phyloP scores from a whole-genome alignment of 2,329 filamentous ascomycete species.

The Curvularia spicifera region DNA sequence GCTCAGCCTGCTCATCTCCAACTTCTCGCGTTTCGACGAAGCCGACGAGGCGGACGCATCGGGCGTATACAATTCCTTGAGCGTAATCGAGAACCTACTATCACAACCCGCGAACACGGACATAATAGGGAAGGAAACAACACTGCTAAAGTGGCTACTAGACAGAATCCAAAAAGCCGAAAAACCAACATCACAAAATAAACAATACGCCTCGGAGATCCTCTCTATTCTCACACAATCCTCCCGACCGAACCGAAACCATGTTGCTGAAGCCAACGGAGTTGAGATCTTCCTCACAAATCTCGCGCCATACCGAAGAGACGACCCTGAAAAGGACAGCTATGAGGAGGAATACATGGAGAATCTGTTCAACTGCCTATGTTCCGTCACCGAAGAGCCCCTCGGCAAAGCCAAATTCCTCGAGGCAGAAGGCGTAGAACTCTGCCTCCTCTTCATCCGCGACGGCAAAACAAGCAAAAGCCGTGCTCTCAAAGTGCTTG shows the following conservation, averaged over 20 bases:
- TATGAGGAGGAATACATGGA: slow-evolving; percentile 95
- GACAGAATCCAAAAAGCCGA: slow-evolving; percentile 74
- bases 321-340: slow-evolving; percentile 82
- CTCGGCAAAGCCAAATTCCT: slow-evolving; percentile 81
- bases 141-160: slow-evolving; percentile 78
- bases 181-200: slow-evolving; percentile 78
- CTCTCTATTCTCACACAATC: slow-evolving; percentile 86
- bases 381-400: slow-evolving; percentile 77
- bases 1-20: slow-evolving; percentile 75
- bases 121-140: slow-evolving; percentile 71
- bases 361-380: slow-evolving; percentile 87
- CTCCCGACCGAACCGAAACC: slow-evolving; percentile 68
- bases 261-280: slow-evolving; percentile 70
- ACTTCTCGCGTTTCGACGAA: slow-evolving; percentile 82
- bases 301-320: slow-evolving; percentile 81
- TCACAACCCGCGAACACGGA: slow-evolving; percentile 73
- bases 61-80: slow-evolving; percentile 85
- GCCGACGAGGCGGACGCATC: slow-evolving; percentile 72
- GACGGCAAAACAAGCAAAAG: slow-evolving; percentile 84
- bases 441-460: slow-evolving; percentile 88
- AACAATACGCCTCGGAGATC: slow-evolving; percentile 92
- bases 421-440: slow-evolving; percentile 88
- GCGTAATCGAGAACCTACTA: slow-evolving; percentile 83
- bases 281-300: slow-evolving; percentile 83
- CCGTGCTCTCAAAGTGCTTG: slow-evolving; percentile 79